Percentiles rank a stretch among this genome's conserved stretches.
Evolutionary conservation across 768 basidiomycete genomes (phyloP).

Genomic region (Psilocybe azurescens): DNA sequence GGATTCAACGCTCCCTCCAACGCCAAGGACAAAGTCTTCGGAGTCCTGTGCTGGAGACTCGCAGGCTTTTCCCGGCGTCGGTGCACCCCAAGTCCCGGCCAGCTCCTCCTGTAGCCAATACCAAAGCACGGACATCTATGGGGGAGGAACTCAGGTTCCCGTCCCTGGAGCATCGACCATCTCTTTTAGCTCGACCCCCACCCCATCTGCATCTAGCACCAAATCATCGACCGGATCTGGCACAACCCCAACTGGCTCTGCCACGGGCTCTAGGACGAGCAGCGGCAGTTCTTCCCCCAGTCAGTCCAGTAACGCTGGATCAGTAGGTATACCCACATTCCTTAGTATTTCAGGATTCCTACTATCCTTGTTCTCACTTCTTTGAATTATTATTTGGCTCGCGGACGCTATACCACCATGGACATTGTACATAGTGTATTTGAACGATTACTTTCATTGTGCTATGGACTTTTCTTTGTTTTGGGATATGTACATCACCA

Average conservation of each 20-base stretch:
- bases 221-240: neutral
- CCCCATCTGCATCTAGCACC: neutral
- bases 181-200: conserved; percentile 14
- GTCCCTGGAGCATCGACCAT: conserved; percentile 27
- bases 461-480: no score
- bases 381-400: neutral
- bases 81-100: conserved; percentile 34
- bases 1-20: conserved; percentile 72
- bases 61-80: conserved; percentile 39
- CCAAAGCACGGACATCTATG: conserved; percentile 34
- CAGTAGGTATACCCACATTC: neutral
- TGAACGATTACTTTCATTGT: no score
- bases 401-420: neutral
- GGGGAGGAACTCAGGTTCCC: conserved; percentile 25
- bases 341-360: neutral
- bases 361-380: neutral
- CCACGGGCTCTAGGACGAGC: conserved; percentile 1
- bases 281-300: neutral
- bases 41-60: conserved; percentile 67
- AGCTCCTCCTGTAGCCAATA: conserved; percentile 42
- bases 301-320: neutral
- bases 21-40: conserved; percentile 63
- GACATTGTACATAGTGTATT: no score
- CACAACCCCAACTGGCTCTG: neutral
- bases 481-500: no score